Evolutionary conservation across 768 basidiomycete genomes (phyloP).

Genomic region (Suillus cothurnatus): DNA sequence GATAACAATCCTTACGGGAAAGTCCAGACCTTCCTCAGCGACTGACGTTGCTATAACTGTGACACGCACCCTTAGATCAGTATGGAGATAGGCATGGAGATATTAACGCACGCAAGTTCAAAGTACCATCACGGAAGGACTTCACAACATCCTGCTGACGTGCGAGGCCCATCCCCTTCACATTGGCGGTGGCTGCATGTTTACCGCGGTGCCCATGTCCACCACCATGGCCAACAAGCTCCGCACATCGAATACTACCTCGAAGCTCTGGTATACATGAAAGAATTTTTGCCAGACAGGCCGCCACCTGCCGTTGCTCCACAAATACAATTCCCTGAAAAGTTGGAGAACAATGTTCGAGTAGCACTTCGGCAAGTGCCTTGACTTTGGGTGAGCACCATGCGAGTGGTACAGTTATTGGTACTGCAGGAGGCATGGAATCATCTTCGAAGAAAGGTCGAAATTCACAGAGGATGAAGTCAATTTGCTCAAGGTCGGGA

Average conservation of each 20-base stretch:
- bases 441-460: conserved; percentile 38
- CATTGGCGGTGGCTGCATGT: conserved; percentile 33
- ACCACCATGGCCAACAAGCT: conserved; percentile 73
- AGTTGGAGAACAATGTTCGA: conserved; percentile 48
- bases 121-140: conserved; percentile 61
- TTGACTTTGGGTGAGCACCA: conserved; percentile 79
- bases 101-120: conserved; percentile 64
- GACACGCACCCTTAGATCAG: conserved; percentile 4
- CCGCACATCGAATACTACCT: conserved; percentile 58
- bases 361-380: conserved; percentile 61
- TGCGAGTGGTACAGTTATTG: conserved; percentile 47
- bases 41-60: conserved; percentile 82
- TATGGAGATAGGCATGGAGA: background rate
- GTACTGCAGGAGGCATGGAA: conserved; percentile 29
- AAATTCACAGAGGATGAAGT: conserved; percentile 50
- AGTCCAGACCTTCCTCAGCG: conserved; percentile 92
- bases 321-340: conserved; percentile 90
- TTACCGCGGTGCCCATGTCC: conserved; percentile 31
- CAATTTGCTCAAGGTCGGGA: conserved; percentile 48
- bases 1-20: conserved; percentile 54
- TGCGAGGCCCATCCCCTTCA: conserved; percentile 52
- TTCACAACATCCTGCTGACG: conserved; percentile 62
- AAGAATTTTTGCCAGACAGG: conserved; percentile 66
- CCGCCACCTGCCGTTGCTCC: conserved; percentile 80
- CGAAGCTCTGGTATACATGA: conserved; percentile 58